Conservation (phyloP, 1,284 basidiomycete species). For the Heterobasidion irregulare region DNA sequence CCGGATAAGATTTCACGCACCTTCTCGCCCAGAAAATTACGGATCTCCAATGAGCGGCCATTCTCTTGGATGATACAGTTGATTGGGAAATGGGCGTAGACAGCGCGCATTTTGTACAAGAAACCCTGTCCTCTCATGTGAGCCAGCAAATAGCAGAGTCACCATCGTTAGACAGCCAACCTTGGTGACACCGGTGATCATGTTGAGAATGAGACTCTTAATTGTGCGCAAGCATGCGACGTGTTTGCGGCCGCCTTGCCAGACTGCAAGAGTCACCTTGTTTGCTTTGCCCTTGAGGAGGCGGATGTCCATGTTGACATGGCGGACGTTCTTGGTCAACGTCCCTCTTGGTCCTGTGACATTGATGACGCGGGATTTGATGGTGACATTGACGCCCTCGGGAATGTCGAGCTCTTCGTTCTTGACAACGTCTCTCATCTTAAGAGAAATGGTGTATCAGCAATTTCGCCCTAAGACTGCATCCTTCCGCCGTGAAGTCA, state of each 20-base stretch:
- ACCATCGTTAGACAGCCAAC: constrained; percentile 27
- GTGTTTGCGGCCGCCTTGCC: constrained; percentile 98
- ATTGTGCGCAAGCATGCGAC: constrained; percentile 97
- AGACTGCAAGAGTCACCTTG: constrained; percentile 89
- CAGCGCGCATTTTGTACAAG: constrained; percentile 99
- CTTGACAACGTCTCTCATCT: constrained; percentile 91
- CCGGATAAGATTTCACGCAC: constrained; percentile 25
- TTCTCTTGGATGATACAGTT: constrained; percentile 93
- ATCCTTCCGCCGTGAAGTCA: constrained; percentile 16
- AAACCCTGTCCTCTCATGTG: constrained; percentile 59
- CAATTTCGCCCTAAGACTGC: constrained; percentile 11
- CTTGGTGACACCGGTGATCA: constrained; percentile 97
- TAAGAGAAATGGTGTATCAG: constrained; percentile 14
- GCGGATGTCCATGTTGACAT: constrained; percentile 96
- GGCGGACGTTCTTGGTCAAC: constrained; percentile 86
- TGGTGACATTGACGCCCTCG: constrained; percentile 72
- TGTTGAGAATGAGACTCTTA: constrained; percentile 91
- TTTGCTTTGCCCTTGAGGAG: constrained; percentile 64
- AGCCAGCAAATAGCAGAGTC: not conserved
- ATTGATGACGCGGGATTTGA: constrained; percentile 86
- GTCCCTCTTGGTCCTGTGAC: constrained; percentile 88
- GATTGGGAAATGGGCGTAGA: constrained; percentile 99
- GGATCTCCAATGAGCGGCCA: constrained; percentile 84
- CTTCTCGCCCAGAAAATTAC: constrained; percentile 98
- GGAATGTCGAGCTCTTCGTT: constrained; percentile 93